Conservation (phyloP, 768 basidiomycete species). For the Mycena filopes region DNA sequence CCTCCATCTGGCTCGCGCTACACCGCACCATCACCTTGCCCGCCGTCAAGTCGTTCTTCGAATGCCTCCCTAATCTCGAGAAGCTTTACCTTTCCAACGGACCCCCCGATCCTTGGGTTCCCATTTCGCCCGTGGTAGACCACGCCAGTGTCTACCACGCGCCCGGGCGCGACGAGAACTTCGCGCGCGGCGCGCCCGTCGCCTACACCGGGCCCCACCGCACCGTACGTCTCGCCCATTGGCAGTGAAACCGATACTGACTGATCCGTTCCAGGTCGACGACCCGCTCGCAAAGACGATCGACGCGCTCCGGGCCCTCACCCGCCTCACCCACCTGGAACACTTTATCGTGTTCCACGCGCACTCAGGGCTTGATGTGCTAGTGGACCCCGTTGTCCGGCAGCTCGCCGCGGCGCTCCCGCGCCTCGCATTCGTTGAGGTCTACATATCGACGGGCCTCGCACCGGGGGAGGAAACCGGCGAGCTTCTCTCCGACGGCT, state of each 20-base stretch:
- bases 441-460: no score
- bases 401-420: not conserved
- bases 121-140: no score
- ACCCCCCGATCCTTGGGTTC: not conserved
- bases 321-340: not conserved
- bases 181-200: no score
- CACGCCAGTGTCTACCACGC: not conserved
- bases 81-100: not conserved
- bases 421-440: not conserved
- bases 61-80: not conserved
- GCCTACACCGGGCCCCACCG: no score
- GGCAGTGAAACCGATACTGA: not conserved
- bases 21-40: not conserved
- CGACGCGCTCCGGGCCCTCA: not conserved
- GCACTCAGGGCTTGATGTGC: not conserved
- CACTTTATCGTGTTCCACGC: not conserved
- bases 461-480: no score
- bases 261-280: not conserved
- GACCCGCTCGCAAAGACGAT: not conserved
- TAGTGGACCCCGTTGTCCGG: constrained; percentile 2
- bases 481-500: no score
- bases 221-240: no score
- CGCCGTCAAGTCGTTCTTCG: not conserved
- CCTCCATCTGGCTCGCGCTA: not conserved
- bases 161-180: not conserved